Evolutionary conservation across 768 basidiomycete genomes (phyloP).

Genomic region (Lactarius trivialis): DNA sequence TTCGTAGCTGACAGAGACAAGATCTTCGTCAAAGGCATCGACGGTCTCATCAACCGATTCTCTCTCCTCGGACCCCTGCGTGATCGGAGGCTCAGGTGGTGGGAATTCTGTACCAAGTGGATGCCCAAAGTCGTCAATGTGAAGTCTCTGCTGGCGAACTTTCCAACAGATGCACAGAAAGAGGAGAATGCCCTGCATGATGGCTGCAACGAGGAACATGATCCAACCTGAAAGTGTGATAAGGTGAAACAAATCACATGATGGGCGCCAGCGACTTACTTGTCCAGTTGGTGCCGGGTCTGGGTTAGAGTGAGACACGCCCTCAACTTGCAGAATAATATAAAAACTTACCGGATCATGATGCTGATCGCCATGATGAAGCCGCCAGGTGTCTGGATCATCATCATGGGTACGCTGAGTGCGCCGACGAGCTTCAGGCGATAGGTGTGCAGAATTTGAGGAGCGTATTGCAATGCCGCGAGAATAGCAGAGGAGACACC

Average conservation of each 20-base stretch:
- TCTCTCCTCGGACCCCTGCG: conserved; percentile 16
- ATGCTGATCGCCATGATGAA: conserved; percentile 82
- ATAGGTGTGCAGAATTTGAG: conserved; percentile 81
- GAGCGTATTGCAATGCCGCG: conserved; percentile 80
- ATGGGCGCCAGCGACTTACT: conserved; percentile 38
- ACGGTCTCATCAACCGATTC: conserved; percentile 19
- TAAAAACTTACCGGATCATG: conserved; percentile 47
- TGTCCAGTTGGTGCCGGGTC: conserved; percentile 82
- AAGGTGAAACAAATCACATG: background rate
- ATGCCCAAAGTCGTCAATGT: conserved; percentile 86
- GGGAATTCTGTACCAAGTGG: conserved; percentile 31
- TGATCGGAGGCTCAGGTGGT: conserved; percentile 18
- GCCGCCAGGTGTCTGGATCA: conserved; percentile 87
- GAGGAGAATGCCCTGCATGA: conserved; percentile 78
- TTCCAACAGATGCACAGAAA: conserved; percentile 86
- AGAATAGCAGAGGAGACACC: conserved; percentile 76
- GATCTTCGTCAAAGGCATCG: conserved; percentile 22
- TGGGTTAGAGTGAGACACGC: conserved; percentile 22
- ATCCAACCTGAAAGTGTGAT: conserved; percentile 56
- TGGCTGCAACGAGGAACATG: conserved; percentile 71
- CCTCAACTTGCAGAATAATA: conserved; percentile 1
- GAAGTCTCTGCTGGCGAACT: conserved; percentile 61
- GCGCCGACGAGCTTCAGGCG: conserved; percentile 78
- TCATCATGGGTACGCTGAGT: conserved; percentile 92
- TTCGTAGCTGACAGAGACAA: conserved; percentile 6